These are phyloP conservation scores for Pholiota microspora DNA, from an alignment of 768 basidiomycete species.

Conservation along the genomic window DNA sequence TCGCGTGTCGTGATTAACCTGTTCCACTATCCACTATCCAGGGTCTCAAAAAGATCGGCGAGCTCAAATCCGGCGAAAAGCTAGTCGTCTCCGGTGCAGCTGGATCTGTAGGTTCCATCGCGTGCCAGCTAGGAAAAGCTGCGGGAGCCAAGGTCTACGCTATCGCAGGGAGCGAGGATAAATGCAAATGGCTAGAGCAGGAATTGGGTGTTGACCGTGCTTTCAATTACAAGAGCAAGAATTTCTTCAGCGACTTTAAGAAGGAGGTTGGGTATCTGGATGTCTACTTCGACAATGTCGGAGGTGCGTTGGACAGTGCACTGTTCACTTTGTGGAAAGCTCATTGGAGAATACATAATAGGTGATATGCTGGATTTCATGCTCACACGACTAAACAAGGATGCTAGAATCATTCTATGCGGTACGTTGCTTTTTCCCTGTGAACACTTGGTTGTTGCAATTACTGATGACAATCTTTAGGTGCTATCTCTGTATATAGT, in stretches of 20 bases:
- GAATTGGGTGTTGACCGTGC: constrained; percentile 83
- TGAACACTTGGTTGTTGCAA: neutral
- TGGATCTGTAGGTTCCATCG: constrained; percentile 83
- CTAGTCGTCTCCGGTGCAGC: constrained; percentile 89
- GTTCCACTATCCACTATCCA: constrained; percentile 26
- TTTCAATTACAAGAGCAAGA: constrained; percentile 82
- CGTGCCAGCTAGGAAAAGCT: constrained; percentile 81
- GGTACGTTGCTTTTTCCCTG: constrained; percentile 43
- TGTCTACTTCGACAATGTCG: constrained; percentile 84
- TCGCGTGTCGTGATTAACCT: neutral
- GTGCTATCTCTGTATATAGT: constrained; percentile 88
- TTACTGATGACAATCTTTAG: constrained; percentile 31
- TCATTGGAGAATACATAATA: neutral
- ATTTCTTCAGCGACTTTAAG: constrained; percentile 73
- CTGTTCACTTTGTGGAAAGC: neutral
- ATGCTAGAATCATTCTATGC: constrained; percentile 78
- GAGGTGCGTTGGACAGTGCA: constrained; percentile 32
- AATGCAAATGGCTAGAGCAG: constrained; percentile 81
- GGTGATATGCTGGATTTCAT: constrained; percentile 82
- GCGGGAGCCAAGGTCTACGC: constrained; percentile 81
- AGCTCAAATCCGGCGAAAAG: constrained; percentile 81
- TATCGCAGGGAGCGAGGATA: constrained; percentile 82
- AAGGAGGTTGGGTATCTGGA: constrained; percentile 72
- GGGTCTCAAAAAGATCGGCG: constrained; percentile 81
- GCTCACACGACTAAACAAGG: constrained; percentile 69